Conservation (phyloP, 1,284 basidiomycete species). For the Boletus sp. region DNA sequence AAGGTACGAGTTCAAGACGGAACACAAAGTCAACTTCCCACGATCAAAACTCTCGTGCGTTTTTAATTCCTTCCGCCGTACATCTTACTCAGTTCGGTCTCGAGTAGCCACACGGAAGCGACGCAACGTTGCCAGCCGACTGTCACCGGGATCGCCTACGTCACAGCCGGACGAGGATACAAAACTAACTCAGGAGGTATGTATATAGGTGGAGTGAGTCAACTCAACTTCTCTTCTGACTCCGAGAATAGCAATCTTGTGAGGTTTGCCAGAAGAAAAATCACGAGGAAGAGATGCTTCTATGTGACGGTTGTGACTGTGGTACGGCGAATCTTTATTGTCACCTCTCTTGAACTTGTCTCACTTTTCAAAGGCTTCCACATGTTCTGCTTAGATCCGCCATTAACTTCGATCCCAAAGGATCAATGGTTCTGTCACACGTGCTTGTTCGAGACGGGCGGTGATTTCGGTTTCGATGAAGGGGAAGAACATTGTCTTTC, state of each 20-base stretch:
- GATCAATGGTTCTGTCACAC: constrained; percentile 97
- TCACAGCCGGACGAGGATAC: constrained; percentile 43
- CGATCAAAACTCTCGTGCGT: constrained; percentile 40
- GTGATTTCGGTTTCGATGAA: constrained; percentile 98
- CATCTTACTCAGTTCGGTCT: constrained; percentile 15
- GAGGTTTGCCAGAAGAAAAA: constrained; percentile 91
- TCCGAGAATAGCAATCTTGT: constrained; percentile 45
- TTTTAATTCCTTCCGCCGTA: constrained; percentile 6
- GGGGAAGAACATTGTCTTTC: constrained; percentile 93
- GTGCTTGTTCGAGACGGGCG: constrained; percentile 91
- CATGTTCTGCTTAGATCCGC: constrained; percentile 93
- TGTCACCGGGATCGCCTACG: constrained; percentile 42
- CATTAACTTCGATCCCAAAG: constrained; percentile 78
- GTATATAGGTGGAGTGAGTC: constrained; percentile 20
- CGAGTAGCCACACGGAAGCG: constrained; percentile 36
- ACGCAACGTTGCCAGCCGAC: constrained; percentile 30
- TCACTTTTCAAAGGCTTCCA: constrained; percentile 72
- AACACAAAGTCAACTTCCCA: constrained; percentile 43
- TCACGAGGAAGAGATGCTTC: constrained; percentile 83
- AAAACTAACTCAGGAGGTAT: constrained; percentile 50
- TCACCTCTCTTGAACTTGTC: constrained; percentile 14
- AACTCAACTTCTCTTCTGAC: constrained; percentile 21
- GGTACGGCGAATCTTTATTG: constrained; percentile 49
- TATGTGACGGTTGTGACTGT: constrained; percentile 96
- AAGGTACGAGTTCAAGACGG: constrained; percentile 37